Conservation (phyloP, 257 asterid species). For the Solanum lycopersicoides region DNA sequence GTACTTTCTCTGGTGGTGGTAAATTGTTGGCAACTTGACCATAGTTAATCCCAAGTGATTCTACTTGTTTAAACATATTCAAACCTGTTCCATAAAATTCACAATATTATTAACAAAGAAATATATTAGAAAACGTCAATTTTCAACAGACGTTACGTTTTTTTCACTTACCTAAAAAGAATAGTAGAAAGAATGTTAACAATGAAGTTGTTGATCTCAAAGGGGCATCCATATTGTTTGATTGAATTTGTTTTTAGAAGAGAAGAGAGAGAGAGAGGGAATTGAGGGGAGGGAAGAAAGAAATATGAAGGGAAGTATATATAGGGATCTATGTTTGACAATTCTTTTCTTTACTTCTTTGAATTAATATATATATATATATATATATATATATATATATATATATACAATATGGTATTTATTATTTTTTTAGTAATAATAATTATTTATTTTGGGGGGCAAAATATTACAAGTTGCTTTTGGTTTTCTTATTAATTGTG, state of each 20-base stretch:
- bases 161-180: constrained; percentile 13
- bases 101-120: neutral
- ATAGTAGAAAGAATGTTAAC: constrained; percentile 4
- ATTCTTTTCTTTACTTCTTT: constrained; percentile 33
- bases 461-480: neutral
- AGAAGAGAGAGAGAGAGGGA: neutral
- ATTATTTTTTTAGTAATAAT: neutral
- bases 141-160: neutral
- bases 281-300: constrained; percentile 8
- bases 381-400: neutral
- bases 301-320: neutral
- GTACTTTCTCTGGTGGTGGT: constrained; percentile 58
- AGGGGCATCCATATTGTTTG: neutral
- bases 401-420: neutral
- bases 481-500: neutral
- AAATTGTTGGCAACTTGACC: constrained; percentile 81
- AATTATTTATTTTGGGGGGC: neutral
- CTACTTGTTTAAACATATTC: constrained; percentile 14
- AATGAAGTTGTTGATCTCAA: neutral
- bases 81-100: constrained; percentile 17
- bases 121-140: neutral
- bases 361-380: neutral
- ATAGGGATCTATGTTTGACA: constrained; percentile 9
- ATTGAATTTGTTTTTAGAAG: neutral
- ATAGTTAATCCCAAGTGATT: constrained; percentile 71